phyloP scores from a whole-genome alignment of 208 protist genomes.

The Herpetomonas tarakana region DNA sequence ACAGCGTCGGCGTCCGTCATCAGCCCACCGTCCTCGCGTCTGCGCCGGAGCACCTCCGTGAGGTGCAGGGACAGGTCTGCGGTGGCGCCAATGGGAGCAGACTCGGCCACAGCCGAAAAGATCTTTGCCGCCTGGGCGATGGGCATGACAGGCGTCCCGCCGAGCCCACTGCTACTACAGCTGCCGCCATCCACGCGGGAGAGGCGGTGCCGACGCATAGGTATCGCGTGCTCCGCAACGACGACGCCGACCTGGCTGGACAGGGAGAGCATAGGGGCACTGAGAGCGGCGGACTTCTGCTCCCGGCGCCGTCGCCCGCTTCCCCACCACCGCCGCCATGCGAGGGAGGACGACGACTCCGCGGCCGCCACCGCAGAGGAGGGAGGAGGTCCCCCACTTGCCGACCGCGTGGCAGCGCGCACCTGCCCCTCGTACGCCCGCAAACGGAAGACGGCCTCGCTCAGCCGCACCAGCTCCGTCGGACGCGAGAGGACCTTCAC shows the following conservation, averaged over 20 bases:
- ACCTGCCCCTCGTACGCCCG: constrained; percentile 1
- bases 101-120: constrained; percentile 21
- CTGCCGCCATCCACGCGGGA: not conserved
- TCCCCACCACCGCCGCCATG: not conserved
- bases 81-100: not conserved
- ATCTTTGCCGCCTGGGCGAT: constrained; percentile 16
- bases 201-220: constrained; percentile 2
- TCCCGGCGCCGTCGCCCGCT: not conserved
- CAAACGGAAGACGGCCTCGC: constrained; percentile 2
- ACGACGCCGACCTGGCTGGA: constrained; percentile 11
- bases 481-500: constrained; percentile 1
- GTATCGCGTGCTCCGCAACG: constrained; percentile 17
- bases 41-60: not conserved
- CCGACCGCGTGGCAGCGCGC: not conserved
- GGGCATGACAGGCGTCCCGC: not conserved
- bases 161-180: not conserved
- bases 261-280: not conserved
- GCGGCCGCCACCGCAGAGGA: not conserved
- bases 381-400: not conserved
- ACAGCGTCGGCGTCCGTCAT: constrained; percentile 4
- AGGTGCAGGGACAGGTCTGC: constrained; percentile 7
- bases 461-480: constrained; percentile 5
- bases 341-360: not conserved
- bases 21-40: not conserved
- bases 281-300: not conserved